phyloP scores from a whole-genome alignment of 345 rosid species.

The Erucastrum elatum region DNA sequence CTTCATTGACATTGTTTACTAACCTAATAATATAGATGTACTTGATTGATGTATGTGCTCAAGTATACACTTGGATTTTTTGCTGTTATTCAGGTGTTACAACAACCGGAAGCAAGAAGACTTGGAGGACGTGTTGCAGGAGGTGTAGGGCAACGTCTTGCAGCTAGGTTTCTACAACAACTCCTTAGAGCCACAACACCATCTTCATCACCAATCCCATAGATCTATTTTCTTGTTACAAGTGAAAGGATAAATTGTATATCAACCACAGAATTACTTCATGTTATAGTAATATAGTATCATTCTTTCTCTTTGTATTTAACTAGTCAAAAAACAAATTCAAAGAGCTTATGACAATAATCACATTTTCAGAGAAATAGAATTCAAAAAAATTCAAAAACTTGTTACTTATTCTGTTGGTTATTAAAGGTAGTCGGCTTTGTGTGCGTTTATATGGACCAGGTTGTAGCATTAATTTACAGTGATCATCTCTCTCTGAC shows the following conservation, averaged over 20 bases:
- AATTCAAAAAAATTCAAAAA: too few relatives aligned
- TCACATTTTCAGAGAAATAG: not conserved
- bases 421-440: too few relatives aligned
- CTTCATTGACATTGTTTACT: conserved; percentile 1
- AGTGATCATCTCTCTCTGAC: too few relatives aligned
- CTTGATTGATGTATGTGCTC: not conserved
- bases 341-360: not conserved
- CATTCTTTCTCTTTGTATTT: conserved; percentile 31
- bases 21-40: not conserved
- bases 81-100: conserved; percentile 62
- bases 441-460: too few relatives aligned
- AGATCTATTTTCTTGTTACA: conserved; percentile 16
- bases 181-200: conserved; percentile 56
- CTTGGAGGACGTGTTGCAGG: conserved; percentile 76
- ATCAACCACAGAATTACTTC: conserved; percentile 35
- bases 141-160: conserved; percentile 83
- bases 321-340: not conserved
- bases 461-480: too few relatives aligned
- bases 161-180: conserved; percentile 89
- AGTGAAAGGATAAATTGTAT: conserved; percentile 31
- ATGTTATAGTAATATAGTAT: conserved; percentile 31
- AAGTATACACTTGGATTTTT: not conserved
- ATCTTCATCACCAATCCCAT: conserved; percentile 49
- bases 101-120: conserved; percentile 76
- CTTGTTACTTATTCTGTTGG: too few relatives aligned